phyloP scores from a whole-genome alignment of 441 rosid genomes.

The Erodium texanum region DNA sequence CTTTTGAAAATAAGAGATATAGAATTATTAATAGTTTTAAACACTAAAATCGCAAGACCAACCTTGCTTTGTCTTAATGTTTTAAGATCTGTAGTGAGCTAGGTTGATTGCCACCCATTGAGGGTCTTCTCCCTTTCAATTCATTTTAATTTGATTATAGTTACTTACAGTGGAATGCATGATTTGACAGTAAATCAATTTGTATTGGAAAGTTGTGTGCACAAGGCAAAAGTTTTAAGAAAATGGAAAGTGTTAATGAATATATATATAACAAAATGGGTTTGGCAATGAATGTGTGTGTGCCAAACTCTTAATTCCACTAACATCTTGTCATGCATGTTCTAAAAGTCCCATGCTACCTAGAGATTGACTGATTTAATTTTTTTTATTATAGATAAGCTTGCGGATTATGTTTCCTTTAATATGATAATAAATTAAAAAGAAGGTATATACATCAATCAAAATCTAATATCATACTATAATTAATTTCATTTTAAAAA shows the following conservation, averaged over 20 bases:
- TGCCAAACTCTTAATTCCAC: slow-evolving; percentile 4
- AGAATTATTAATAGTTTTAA: too few relatives aligned
- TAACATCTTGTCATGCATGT: slow-evolving; percentile 1
- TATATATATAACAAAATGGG: not conserved
- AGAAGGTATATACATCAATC: too few relatives aligned
- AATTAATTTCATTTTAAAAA: too few relatives aligned
- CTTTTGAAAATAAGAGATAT: too few relatives aligned
- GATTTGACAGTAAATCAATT: slow-evolving; percentile 19
- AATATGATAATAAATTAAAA: too few relatives aligned
- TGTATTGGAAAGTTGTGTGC: slow-evolving; percentile 1
- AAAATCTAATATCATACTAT: too few relatives aligned
- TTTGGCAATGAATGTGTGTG: not conserved
- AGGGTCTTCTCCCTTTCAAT: not conserved
- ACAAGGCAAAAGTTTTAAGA: not conserved
- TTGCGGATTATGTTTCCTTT: not conserved
- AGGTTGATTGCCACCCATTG: not conserved
- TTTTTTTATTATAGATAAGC: too few relatives aligned
- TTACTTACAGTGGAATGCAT: slow-evolving; percentile 15
- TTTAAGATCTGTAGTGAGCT: too few relatives aligned
- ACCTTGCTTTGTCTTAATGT: too few relatives aligned
- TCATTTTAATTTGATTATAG: not conserved
- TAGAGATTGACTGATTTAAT: not conserved
- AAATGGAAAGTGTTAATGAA: not conserved
- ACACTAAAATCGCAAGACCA: too few relatives aligned
- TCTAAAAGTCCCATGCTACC: not conserved